Base-by-base conservation (phyloP, 129 eudicot genomes). In the Solidago caesia region DNA sequence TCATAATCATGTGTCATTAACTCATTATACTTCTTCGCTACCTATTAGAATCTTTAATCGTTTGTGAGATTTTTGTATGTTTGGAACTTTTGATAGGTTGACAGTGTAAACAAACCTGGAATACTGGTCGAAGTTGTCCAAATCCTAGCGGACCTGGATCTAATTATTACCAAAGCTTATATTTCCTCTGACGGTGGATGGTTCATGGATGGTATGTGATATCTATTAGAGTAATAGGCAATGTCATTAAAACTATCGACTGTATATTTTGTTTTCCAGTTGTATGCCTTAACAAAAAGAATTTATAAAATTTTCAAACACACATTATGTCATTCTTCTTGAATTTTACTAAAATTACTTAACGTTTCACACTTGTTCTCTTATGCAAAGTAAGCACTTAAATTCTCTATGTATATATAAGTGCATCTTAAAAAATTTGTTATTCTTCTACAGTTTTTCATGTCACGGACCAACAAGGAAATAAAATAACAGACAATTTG, bases 131-230 rank as follows among this genome's bases (percentile, higher is more conserved):
- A 92, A 87, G 96, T 92, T 33, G 97, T 92, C 60, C 97, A 92
- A 84, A 92, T 92, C 66, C 84, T 92, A 7, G 75, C 97, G 12
- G 97, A 92, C 80, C 93, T 92, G 57, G 97, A 92, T 77, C 96
- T 92, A 76, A 84, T 79, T 74, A 92, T 92, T 55, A 85, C 96
- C 73, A 92, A 89, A 85, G 97, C 97, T 3, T 92, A 92, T 79
- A 79, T 92, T 52, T 89, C 96, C 66, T 92, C 97, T 71, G 97
- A 92, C 72, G 97, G 97, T 12, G 96, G 93, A 72, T 92, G 97
- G 97, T 92, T 92, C 85, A 92, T 92, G 97, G 97, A 92, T 72
- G 96, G 97, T 92, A 85, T 67, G 87, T 39, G n/a, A n/a, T n/a
- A n/a, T n/a, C n/a, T n/a, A n/a, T n/a, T n/a, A n/a, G n/a, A n/a